Base-by-base conservation (phyloP, 2,329 filamentous ascomycete genomes). In the Paraphaeosphaeria minitans region DNA sequence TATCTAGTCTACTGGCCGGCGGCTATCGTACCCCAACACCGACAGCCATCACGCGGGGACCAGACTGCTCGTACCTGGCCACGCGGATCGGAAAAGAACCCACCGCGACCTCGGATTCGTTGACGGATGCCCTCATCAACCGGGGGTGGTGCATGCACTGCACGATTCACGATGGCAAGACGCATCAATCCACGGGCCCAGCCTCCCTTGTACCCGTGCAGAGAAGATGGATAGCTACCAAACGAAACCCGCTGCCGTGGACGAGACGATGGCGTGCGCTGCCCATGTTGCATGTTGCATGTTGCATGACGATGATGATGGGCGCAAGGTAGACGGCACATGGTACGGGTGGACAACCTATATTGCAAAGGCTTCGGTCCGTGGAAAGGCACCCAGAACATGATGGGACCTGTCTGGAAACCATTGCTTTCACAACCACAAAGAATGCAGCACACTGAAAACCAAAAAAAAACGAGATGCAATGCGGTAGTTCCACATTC, bases 291-390 rank as follows among this genome's bases (percentile, higher is more conserved):
- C n/a, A n/a, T n/a, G n/a, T n/a, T n/a, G n/a, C n/a, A n/a, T n/a
- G n/a, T n/a, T n/a, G n/a, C n/a, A n/a, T n/a, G n/a, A n/a, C n/a
- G n/a, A n/a, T n/a, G n/a, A n/a, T n/a, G 70, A 83, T 80, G 33
- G 82, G 67, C 0, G 76, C 75, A 29, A 82, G 72, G 10, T n/a
- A 81, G 68, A 19, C 72, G 61, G 29, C 74, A 72, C 31, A 79
- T 66, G 7, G 72, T 63, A 8, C 77, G 66, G 12, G 61, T 57
- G 21, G 47, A n/a, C 6, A 46, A 12, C 14, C 22, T 29, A 16
- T 16, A 29, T 46, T 46, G 29, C 22, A 29, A n/a, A 46, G 29
- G 27, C 14, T 29, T 13, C 7, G 6, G 22, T 27, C 14, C 13
- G 43, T 22, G 16, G 22, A 27, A 7, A 29, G 43, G 22, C n/a